phyloP scores from a whole-genome alignment of 2,329 filamentous ascomycete species.

The Fusarium dimerum region DNA sequence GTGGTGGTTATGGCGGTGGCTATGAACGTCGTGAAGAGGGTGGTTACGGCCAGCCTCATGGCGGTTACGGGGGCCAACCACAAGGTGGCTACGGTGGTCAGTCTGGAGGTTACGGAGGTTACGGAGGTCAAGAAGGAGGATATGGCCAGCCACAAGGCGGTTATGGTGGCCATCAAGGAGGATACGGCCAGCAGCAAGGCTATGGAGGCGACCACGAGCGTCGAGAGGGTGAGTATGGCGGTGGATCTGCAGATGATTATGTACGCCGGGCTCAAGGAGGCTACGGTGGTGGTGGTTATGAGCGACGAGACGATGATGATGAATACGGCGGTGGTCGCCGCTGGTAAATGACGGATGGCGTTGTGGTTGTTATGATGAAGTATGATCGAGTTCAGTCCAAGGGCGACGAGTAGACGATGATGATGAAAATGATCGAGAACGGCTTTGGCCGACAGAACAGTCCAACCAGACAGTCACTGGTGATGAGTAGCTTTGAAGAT shows the following conservation, averaged over 20 bases:
- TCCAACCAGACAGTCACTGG: neutral
- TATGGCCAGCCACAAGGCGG: conserved; percentile 13
- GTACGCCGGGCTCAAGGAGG: conserved; percentile 21
- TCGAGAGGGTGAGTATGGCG: conserved; percentile 28
- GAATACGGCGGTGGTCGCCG: conserved; percentile 25
- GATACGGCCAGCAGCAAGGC: conserved; percentile 22
- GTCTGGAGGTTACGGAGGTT: conserved; percentile 15
- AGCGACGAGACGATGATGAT: conserved; percentile 9
- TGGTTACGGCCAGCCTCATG: conserved; percentile 14
- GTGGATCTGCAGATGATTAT: conserved; percentile 26
- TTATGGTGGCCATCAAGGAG: conserved; percentile 7
- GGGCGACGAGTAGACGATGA: neutral
- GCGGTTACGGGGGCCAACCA: conserved; percentile 2
- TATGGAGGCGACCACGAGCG: conserved; percentile 29
- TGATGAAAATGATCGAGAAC: neutral
- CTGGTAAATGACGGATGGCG: conserved; percentile 16
- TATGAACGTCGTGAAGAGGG: conserved; percentile 9
- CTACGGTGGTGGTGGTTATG: conserved; percentile 9
- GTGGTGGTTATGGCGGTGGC: conserved; percentile 17
- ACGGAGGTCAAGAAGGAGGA: conserved; percentile 5
- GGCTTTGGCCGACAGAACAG: neutral
- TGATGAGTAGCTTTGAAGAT: neutral
- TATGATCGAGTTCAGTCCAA: neutral
- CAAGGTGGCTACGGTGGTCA: conserved; percentile 5
- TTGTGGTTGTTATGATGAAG: neutral